Evolutionary conservation across 257 asterid genomes (phyloP).

Genomic region (Verbascum thapsus): DNA sequence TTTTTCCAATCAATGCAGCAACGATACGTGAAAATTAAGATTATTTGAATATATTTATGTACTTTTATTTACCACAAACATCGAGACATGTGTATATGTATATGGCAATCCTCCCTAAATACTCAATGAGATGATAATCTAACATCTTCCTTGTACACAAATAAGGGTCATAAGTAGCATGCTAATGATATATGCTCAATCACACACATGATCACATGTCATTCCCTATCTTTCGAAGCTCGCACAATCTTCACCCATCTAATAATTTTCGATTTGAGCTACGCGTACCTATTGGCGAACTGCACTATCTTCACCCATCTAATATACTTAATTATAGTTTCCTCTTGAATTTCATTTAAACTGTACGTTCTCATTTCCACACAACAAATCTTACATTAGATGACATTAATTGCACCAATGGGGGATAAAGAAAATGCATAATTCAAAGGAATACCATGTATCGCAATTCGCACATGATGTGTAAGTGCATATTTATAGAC

Average conservation of each 20-base stretch:
- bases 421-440: conserved; percentile 1
- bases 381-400: background rate
- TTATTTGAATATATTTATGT: too few species aligned
- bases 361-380: conserved; percentile 1
- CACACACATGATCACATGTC: conserved; percentile 11
- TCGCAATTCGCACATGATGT: background rate
- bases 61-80: too few species aligned
- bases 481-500: background rate
- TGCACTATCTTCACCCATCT: too few species aligned
- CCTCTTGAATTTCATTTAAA: conserved; percentile 3
- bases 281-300: background rate
- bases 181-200: background rate
- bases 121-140: background rate
- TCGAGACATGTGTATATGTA: background rate
- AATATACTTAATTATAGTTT: background rate
- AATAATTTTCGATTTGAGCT: background rate
- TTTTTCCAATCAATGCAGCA: background rate
- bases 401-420: conserved; percentile 4
- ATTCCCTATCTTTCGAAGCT: background rate
- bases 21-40: too few species aligned
- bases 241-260: background rate
- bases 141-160: background rate
- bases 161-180: background rate
- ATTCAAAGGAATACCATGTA: background rate
- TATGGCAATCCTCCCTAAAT: background rate